phyloP scores from a whole-genome alignment of 1,284 basidiomycete genomes.

The Mycosarcoma maydis region DNA sequence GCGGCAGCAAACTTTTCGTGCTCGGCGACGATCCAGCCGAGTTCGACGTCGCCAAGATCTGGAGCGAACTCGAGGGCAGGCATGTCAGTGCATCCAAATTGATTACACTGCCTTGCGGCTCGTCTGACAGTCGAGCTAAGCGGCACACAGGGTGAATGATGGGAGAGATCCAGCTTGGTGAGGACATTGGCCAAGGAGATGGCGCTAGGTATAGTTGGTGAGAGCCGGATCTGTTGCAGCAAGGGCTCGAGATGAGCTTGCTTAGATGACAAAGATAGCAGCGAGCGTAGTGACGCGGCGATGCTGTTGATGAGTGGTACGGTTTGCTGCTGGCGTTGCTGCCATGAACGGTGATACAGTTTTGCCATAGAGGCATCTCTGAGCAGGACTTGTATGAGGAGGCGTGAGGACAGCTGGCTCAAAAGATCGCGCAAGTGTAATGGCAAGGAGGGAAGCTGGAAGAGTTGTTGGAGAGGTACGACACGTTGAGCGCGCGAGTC shows the following conservation, averaged over 20 bases:
- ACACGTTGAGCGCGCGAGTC: not conserved
- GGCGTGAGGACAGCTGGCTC: slow-evolving; percentile 15
- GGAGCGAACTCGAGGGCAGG: not conserved
- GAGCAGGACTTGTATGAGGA: slow-evolving; percentile 15
- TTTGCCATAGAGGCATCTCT: slow-evolving; percentile 3
- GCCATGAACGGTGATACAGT: slow-evolving; percentile 25
- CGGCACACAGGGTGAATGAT: slow-evolving; percentile 1
- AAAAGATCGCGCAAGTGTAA: slow-evolving; percentile 13
- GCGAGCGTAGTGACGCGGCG: slow-evolving; percentile 13
- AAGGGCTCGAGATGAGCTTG: not conserved
- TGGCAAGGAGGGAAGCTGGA: slow-evolving; percentile 1
- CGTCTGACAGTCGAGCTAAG: not conserved
- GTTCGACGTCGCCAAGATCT: not conserved
- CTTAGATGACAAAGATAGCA: slow-evolving; percentile 1
- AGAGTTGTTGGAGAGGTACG: not conserved
- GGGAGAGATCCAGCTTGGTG: slow-evolving; percentile 4
- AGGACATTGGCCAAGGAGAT: slow-evolving; percentile 10
- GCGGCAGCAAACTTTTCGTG: too few species aligned
- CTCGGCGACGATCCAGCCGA: slow-evolving; percentile 5
- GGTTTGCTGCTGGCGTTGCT: slow-evolving; percentile 10
- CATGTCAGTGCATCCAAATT: not conserved
- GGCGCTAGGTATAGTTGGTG: slow-evolving; percentile 1
- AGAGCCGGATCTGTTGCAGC: not conserved
- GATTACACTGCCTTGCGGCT: not conserved
- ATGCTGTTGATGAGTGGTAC: slow-evolving; percentile 18